phyloP scores from a whole-genome alignment of 768 basidiomycete genomes.

The Sistotremastrum suecicum region DNA sequence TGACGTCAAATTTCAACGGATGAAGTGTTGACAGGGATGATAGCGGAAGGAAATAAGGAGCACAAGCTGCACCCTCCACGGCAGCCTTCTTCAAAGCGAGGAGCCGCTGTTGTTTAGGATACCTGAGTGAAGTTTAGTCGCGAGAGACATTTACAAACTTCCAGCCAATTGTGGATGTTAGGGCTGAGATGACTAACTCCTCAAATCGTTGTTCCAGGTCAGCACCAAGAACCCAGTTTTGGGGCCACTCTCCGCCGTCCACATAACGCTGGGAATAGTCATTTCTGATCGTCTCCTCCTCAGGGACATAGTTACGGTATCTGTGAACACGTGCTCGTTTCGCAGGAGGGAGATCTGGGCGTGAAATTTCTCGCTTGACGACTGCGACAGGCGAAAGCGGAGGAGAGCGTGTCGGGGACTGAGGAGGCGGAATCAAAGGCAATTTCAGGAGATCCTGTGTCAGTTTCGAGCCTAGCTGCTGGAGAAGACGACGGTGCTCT shows the following conservation, averaged over 20 bases:
- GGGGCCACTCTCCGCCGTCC: constrained; percentile 84
- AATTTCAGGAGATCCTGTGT: constrained; percentile 40
- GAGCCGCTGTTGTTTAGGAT: constrained; percentile 85
- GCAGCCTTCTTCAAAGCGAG: constrained; percentile 71
- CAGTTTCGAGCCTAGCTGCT: constrained; percentile 33
- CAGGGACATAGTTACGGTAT: constrained; percentile 74
- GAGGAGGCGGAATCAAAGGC: constrained; percentile 38
- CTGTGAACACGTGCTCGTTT: constrained; percentile 60
- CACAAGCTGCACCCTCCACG: constrained; percentile 52
- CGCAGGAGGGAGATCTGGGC: constrained; percentile 44
- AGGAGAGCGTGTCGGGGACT: constrained; percentile 22
- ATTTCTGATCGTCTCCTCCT: constrained; percentile 93
- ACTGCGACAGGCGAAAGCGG: constrained; percentile 29
- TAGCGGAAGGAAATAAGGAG: constrained; percentile 59
- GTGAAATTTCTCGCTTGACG: constrained; percentile 25
- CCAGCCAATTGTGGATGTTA: background rate
- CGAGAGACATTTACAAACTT: background rate
- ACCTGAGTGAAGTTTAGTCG: constrained; percentile 32
- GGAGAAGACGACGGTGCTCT: constrained; percentile 40
- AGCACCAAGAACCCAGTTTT: constrained; percentile 84
- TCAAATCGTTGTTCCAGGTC: constrained; percentile 81
- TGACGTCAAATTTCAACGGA: constrained; percentile 74
- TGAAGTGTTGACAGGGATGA: constrained; percentile 41
- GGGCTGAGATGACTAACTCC: constrained; percentile 47
- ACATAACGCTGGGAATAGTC: constrained; percentile 90